phyloP scores from a whole-genome alignment of 148 eudicot species.

The Chenopodium quinoa region DNA sequence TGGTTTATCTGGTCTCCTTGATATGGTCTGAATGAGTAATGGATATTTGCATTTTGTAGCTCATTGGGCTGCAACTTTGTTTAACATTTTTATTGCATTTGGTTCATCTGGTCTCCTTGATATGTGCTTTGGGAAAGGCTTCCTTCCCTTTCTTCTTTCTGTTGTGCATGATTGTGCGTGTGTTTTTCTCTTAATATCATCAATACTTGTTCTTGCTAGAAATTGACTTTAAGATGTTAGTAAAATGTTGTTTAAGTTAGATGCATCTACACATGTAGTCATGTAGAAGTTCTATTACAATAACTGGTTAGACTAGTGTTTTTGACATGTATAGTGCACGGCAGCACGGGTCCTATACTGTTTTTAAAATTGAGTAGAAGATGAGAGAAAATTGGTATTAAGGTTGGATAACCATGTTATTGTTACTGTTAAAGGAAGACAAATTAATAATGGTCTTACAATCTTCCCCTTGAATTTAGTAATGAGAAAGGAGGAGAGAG shows the following conservation, averaged over 20 bases:
- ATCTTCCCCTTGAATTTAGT: no score
- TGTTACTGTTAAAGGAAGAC: neutral
- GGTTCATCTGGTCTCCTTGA: neutral
- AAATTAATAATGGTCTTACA: no score
- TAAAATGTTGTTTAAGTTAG: neutral
- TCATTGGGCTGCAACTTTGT: neutral
- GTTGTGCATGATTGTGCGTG: neutral
- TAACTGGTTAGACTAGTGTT: neutral
- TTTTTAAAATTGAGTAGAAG: neutral
- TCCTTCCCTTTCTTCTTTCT: neutral
- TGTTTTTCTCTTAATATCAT: neutral
- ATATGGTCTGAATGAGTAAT: neutral
- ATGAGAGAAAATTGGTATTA: neutral
- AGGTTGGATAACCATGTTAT: neutral
- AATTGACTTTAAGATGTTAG: neutral
- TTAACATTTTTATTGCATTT: neutral
- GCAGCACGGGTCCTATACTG: neutral
- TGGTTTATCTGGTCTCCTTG: neutral
- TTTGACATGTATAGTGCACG: neutral
- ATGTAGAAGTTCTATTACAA: no score
- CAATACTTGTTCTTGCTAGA: neutral
- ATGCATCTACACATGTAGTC: neutral
- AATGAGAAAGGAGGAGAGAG: no score
- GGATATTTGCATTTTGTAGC: neutral
- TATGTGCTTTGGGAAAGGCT: neutral